Conservation (phyloP, 495 filamentous ascomycete genomes). For the Tuber brumale region DNA sequence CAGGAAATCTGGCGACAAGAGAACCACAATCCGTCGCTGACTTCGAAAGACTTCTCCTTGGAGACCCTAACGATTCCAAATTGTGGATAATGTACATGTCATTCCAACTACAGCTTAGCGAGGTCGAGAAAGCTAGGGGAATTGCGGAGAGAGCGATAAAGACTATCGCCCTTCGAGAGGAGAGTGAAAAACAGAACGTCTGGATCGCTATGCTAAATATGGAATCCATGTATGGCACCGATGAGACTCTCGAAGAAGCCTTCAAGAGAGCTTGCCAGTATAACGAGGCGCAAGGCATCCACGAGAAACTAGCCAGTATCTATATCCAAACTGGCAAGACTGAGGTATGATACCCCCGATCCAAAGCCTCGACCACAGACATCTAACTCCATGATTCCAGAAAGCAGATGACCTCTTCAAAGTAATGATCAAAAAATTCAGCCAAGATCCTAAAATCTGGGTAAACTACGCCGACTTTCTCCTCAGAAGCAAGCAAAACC, state of each 20-base stretch:
- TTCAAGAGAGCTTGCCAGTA: constrained; percentile 92
- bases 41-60: constrained; percentile 86
- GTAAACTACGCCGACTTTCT: constrained; percentile 93
- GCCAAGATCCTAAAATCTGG: constrained; percentile 69
- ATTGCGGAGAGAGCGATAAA: constrained; percentile 82
- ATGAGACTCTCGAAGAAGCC: constrained; percentile 74
- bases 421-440: constrained; percentile 73
- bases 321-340: constrained; percentile 86
- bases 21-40: constrained; percentile 88
- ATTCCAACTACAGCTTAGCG: constrained; percentile 86
- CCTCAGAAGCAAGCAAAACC: constrained; percentile 48
- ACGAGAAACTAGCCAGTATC: constrained; percentile 83
- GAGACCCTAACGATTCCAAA: constrained; percentile 78
- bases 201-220: constrained; percentile 93
- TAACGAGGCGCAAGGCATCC: constrained; percentile 84
- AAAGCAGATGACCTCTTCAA: constrained; percentile 88
- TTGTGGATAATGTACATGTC: constrained; percentile 96
- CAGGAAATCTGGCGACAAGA: constrained; percentile 76
- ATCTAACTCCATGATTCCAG: constrained; percentile 49
- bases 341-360: constrained; percentile 45
- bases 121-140: constrained; percentile 74
- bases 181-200: constrained; percentile 84
- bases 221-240: constrained; percentile 81
- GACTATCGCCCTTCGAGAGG: constrained; percentile 78
- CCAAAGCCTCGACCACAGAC: constrained; percentile 5